A percentile compares a stretch with the other conserved stretches of the same genome.
Conservation (phyloP, 371 early-diverging fungal species). For the Saksenaea oblongispora region DNA sequence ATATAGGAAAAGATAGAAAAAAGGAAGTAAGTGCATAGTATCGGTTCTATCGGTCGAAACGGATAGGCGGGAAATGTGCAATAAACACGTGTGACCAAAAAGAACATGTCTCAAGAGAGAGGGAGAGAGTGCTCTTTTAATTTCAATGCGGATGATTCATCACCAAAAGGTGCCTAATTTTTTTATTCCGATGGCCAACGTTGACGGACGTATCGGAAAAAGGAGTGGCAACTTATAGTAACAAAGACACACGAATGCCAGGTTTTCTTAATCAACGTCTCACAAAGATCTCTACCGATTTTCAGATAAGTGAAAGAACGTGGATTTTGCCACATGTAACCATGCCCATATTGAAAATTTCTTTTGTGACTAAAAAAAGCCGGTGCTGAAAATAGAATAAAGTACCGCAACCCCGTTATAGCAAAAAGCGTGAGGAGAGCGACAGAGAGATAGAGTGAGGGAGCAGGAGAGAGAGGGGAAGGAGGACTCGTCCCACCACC, state of each 20-base stretch:
- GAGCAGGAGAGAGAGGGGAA: background rate
- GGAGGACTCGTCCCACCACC: background rate
- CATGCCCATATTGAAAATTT: conserved; percentile 3
- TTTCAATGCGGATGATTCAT: background rate
- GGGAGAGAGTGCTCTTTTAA: no score
- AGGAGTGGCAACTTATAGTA: no score
- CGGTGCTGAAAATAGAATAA: background rate
- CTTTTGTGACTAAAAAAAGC: background rate
- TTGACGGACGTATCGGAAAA: no score
- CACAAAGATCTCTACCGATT: background rate
- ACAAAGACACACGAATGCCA: no score
- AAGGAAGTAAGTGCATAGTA: background rate
- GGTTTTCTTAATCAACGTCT: background rate
- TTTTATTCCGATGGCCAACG: background rate
- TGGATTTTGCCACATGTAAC: conserved; percentile 3
- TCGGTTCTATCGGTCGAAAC: background rate
- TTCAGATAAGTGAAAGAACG: background rate
- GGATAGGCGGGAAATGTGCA: background rate
- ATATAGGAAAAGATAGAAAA: background rate
- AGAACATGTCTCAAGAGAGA: background rate
- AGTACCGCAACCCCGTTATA: background rate
- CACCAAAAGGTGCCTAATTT: background rate
- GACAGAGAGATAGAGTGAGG: background rate
- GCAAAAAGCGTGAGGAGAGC: background rate
- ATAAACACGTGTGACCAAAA: background rate